A percentile compares a stretch with the other conserved stretches of the same genome.
Evolutionary conservation across 139 green algal species (phyloP).

Genomic region (Picochlorum sp.): DNA sequence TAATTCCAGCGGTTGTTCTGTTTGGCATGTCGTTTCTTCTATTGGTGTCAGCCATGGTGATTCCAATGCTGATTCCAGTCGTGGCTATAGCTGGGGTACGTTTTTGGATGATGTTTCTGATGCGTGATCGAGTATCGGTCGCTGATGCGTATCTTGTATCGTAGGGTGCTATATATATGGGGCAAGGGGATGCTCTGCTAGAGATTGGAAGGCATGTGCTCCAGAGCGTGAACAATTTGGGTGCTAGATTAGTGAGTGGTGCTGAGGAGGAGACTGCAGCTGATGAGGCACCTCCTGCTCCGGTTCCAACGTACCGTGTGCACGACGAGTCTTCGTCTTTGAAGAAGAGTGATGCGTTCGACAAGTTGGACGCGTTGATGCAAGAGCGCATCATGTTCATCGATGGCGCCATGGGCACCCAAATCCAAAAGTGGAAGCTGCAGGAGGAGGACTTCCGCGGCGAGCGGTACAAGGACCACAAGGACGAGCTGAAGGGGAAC

Average conservation of each 20-base stretch:
- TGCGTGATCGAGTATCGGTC: not conserved
- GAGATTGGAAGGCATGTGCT: not conserved
- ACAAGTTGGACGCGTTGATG: constrained; percentile 70
- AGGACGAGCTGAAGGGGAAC: constrained; percentile 93
- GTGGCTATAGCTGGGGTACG: too few species aligned
- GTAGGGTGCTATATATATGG: constrained; percentile 3
- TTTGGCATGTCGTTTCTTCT: too few species aligned
- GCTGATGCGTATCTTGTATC: not conserved
- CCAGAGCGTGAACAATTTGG: not conserved
- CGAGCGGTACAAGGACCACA: constrained; percentile 63
- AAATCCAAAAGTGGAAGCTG: constrained; percentile 72
- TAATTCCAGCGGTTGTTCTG: too few species aligned
- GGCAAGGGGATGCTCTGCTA: not conserved
- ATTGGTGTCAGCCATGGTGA: too few species aligned
- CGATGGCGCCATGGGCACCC: constrained; percentile 95
- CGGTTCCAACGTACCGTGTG: not conserved
- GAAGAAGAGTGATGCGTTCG: constrained; percentile 47
- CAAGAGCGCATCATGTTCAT: constrained; percentile 87
- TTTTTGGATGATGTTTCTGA: not conserved
- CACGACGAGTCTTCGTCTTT: constrained; percentile 22
- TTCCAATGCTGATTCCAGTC: too few species aligned
- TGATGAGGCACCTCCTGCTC: too few species aligned
- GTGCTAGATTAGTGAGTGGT: too few species aligned
- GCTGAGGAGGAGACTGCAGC: too few species aligned
- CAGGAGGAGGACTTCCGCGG: constrained; percentile 85